A percentile compares a stretch with the other conserved stretches of the same genome.
These are phyloP conservation scores for Leptographium procerum DNA, from an alignment of 2,329 filamentous ascomycete species.

Conservation along the genomic window DNA sequence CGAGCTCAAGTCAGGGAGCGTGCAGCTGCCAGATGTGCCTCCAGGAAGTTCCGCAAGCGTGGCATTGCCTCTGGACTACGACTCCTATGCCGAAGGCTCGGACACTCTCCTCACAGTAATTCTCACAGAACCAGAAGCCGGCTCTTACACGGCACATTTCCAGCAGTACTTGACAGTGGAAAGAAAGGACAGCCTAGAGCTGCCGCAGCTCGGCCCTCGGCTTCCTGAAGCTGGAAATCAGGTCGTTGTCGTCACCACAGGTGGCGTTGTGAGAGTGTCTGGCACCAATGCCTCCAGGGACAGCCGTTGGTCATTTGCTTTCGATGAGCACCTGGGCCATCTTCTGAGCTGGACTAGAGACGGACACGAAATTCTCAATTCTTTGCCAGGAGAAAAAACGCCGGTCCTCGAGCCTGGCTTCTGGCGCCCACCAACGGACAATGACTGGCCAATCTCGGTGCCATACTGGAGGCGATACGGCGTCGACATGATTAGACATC, in stretches of 20 bases:
- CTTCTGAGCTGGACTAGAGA: constrained; percentile 29
- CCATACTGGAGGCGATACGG: constrained; percentile 47
- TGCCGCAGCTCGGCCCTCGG: constrained; percentile 6
- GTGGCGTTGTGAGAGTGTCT: background rate
- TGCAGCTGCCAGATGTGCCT: constrained; percentile 29
- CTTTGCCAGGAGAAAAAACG: constrained; percentile 6
- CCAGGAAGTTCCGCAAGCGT: constrained; percentile 26
- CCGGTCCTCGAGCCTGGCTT: constrained; percentile 35
- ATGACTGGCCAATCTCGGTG: constrained; percentile 43
- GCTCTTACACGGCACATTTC: constrained; percentile 38
- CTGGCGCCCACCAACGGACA: constrained; percentile 56
- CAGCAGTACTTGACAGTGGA: constrained; percentile 31
- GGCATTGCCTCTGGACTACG: constrained; percentile 17
- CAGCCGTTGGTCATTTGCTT: constrained; percentile 25
- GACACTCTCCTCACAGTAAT: constrained; percentile 5
- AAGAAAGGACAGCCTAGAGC: constrained; percentile 9
- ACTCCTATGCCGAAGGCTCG: constrained; percentile 29
- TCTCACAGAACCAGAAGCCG: constrained; percentile 25
- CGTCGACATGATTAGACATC: constrained; percentile 32
- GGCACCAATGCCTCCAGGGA: constrained; percentile 11
- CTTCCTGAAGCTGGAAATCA: constrained; percentile 14
- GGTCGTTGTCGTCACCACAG: constrained; percentile 8
- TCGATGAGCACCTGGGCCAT: constrained; percentile 32
- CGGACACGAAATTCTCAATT: constrained; percentile 21
- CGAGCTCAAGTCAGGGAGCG: constrained; percentile 22